Evolutionary conservation across 2,329 filamentous ascomycete species (phyloP), one percentile per base, ranked within the genome.

Genomic region (Diaporthe sp.): DNA sequence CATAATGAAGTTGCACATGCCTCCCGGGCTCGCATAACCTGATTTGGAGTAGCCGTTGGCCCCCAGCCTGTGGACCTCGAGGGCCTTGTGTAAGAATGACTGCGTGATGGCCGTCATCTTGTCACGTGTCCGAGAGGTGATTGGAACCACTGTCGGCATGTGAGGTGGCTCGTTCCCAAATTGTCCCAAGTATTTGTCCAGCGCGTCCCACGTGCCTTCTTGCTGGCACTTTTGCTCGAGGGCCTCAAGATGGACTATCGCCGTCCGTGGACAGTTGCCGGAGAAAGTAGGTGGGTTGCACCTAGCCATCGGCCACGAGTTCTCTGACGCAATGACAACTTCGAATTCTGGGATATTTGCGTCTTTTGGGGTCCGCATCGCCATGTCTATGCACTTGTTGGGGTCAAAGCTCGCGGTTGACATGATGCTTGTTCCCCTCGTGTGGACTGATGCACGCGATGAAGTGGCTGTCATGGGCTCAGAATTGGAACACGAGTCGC

Each of bases 41-140:
- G 82, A 81, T 73, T 87, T 86, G 73, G 83, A 83, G 42, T 82
- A 82, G 20, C 80, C 79, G 58, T 85, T 85, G 72, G 85, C 80
- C 37, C 88, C 87, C 34, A 90, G 87, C 63, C 89, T 88, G 81
- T 94, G 92, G 58, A 92, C 93, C 20, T 93, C 91, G 4, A 94
- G 87, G 1, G 93, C 93, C 80, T 93, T 94, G 83, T 93, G 91
- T 12, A 94, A 84, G 81, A 94, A 94, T 57, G 87, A 90, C 81
- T 94, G 92, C 0, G 92, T 93, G 77, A 94, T 93, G 67, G 92
- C 92, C n/a, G 94, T 87, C 79, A 94, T 89, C 81, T 91, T 92
- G 81, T 94, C 93, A 44, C 92, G 88, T 3, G 92, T 92, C 60
- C 88, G 82, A 4, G 85, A 79, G 4, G 82, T 85, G 70, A 90